Evolutionary conservation across 352 stramenopile species (phyloP), one percentile per base, ranked within the genome.

Genomic region (Phytophthora syringae): DNA sequence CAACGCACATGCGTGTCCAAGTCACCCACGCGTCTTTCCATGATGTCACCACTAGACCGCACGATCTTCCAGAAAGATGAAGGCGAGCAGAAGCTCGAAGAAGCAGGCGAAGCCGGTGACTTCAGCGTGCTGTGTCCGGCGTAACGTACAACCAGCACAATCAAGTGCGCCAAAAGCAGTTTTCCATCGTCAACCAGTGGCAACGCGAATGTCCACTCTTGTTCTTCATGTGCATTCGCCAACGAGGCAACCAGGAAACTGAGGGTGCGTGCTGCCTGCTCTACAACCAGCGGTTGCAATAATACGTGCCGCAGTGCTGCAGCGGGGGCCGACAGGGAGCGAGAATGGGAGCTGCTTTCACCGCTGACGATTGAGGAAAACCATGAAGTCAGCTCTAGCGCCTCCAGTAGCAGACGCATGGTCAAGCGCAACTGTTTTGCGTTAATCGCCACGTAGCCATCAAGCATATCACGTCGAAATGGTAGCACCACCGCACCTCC

Each of bases 1-100:
- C 79, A 94, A 1, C 85, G 85, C 27, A 73, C 70, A 57, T 83
- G 73, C 13, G 80, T 84, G 6, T 92, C 85, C 30, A 92, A 43
- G 44, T 93, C 85, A 0, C 82, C 85, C 55, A 93, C 77, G 18
- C 78, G 78, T 6, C 70, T 70, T 25, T 77, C 53, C 72, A 85
- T 84, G 12, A 77, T 61, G 5, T 76, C 53, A 1, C 81, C 81
- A 53, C 79, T 82, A 11, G 78, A 68, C 12, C 80, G 72, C 4
- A 82, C 58, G 11, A 93, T 70, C 47, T 80, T 89, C 82, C 82
- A 93, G 36, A 84, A 82, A 5, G 66, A 82, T n/a, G 81, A 86
- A 15, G 79, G 73, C 6, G 81, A 81, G 50, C 76, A 86, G 16
- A 64, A 39, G 18, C 30, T 60, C 12, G 55, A 59, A 7, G 52